phyloP scores from a whole-genome alignment of 2,329 filamentous ascomycete species.

The Sporothrix sp. region DNA sequence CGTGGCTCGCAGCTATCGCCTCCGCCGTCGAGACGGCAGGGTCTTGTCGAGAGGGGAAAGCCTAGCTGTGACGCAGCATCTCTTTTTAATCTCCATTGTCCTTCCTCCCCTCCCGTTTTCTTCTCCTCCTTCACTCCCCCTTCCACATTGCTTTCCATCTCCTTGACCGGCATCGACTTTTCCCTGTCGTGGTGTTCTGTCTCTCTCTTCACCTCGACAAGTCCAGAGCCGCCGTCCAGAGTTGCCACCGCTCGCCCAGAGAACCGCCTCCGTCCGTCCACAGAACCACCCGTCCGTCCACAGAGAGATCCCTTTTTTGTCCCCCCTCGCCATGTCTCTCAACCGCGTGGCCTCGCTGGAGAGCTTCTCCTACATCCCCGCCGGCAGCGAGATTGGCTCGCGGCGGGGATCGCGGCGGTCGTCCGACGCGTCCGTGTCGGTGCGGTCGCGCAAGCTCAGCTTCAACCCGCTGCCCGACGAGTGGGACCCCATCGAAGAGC shows the following conservation, averaged over 20 bases:
- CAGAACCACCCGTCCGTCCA: background rate
- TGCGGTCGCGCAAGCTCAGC: conserved; percentile 39
- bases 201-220: background rate
- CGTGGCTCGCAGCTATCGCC: no score
- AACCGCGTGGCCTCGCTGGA: conserved; percentile 44
- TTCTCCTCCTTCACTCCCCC: background rate
- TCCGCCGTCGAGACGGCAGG: no score
- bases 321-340: conserved; percentile 35
- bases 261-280: no score
- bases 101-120: background rate
- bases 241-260: background rate
- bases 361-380: conserved; percentile 36
- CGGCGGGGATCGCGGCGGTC: conserved; percentile 28
- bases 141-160: background rate
- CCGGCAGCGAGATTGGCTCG: conserved; percentile 23
- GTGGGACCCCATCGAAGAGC: conserved; percentile 35
- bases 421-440: conserved; percentile 34
- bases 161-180: background rate
- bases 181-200: background rate
- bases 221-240: no score
- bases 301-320: background rate
- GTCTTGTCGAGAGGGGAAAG: background rate
- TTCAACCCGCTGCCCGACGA: conserved; percentile 47
- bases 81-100: background rate
- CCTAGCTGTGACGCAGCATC: background rate